phyloP scores from a whole-genome alignment of 2,329 filamentous ascomycete species.

The Xylaria hypoxylon region DNA sequence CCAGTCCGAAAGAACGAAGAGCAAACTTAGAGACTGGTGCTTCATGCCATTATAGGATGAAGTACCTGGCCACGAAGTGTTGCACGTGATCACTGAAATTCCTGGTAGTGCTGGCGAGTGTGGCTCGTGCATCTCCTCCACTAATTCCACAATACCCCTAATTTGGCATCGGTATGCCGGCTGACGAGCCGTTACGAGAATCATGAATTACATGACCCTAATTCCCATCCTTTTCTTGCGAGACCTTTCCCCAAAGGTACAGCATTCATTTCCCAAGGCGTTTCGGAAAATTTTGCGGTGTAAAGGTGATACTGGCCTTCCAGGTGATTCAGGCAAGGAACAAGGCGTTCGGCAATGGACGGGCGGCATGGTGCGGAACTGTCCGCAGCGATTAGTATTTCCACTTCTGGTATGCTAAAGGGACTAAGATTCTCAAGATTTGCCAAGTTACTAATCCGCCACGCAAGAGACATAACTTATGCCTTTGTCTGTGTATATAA shows the following conservation, averaged over 20 bases:
- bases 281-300: conserved; percentile 42
- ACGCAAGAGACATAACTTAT: conserved; percentile 36
- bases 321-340: conserved; percentile 39
- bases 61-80: background rate
- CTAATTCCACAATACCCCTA: conserved; percentile 43
- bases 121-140: conserved; percentile 23
- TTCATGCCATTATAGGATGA: conserved; percentile 3
- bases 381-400: conserved; percentile 37
- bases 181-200: conserved; percentile 49
- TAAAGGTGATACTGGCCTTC: conserved; percentile 39
- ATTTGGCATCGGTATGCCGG: conserved; percentile 43
- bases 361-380: conserved; percentile 31
- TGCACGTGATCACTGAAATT: background rate
- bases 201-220: conserved; percentile 46
- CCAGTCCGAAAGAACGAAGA: background rate
- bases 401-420: conserved; percentile 34
- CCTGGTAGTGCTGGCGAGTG: conserved; percentile 4
- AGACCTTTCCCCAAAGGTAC: conserved; percentile 34
- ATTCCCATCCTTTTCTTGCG: conserved; percentile 36
- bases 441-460: conserved; percentile 34
- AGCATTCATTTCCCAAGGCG: conserved; percentile 42
- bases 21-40: background rate
- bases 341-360: conserved; percentile 44
- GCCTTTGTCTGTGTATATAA: conserved; percentile 43
- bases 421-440: conserved; percentile 36